Evolutionary conservation across 2,329 filamentous ascomycete genomes (phyloP).

Genomic region (Sporothrix luriei): DNA sequence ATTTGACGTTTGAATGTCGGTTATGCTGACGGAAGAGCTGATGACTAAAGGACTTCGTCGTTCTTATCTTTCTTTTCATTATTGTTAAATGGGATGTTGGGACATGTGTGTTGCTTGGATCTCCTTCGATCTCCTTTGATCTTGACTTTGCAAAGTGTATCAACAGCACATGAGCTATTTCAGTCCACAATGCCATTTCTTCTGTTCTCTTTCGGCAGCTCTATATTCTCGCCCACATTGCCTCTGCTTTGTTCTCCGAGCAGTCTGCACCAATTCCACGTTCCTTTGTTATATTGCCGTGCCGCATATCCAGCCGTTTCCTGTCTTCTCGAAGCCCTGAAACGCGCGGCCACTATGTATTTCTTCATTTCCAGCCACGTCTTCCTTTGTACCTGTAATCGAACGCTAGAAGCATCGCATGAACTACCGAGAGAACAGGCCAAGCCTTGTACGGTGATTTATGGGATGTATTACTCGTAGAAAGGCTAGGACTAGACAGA

Average conservation of each 20-base stretch:
- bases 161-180: too few species aligned
- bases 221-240: background rate
- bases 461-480: background rate
- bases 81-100: too few species aligned
- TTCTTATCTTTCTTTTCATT: background rate
- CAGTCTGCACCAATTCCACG: background rate
- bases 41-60: too few species aligned
- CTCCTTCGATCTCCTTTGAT: too few species aligned
- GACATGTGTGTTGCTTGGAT: too few species aligned
- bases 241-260: background rate
- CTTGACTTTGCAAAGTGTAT: too few species aligned
- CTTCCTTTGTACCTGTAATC: too few species aligned
- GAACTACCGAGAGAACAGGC: background rate
- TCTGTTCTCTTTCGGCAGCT: too few species aligned
- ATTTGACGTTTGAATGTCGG: background rate
- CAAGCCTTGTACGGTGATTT: background rate
- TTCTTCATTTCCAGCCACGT: background rate
- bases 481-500: background rate
- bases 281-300: background rate
- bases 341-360: constrained; percentile 13
- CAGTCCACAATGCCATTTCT: too few species aligned
- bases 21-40: background rate
- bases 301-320: background rate
- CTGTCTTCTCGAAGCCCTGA: background rate
- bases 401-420: background rate